Percentiles rank a stretch among this genome's conserved stretches.
These are phyloP conservation scores for Saturnispora dispora DNA, from an alignment of 805 yeast species.

Conservation along the genomic window DNA sequence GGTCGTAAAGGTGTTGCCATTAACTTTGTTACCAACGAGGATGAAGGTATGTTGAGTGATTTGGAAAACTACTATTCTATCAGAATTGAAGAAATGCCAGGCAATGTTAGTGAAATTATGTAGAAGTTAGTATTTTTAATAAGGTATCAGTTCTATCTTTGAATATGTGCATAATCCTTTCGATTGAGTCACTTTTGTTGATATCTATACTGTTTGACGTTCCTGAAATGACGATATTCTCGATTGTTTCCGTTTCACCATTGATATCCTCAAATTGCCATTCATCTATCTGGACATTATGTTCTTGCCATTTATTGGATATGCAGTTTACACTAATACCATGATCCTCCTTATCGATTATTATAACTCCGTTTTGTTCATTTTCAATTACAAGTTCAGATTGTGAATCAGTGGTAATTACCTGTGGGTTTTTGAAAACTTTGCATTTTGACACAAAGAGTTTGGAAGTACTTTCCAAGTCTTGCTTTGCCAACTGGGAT, in stretches of 20 bases:
- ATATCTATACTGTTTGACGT: background rate
- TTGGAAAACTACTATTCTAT: conserved; percentile 66
- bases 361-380: conserved; percentile 3
- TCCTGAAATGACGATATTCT: conserved; percentile 5
- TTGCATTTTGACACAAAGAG: background rate
- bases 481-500: background rate
- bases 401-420: background rate
- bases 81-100: conserved; percentile 72
- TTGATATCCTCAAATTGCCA: conserved; percentile 12
- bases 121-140: conserved; percentile 5
- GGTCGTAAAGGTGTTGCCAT: conserved; percentile 98
- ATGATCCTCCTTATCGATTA: background rate
- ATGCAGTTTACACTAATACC: conserved; percentile 6
- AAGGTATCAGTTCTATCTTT: conserved; percentile 6
- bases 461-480: background rate
- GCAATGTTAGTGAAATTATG: conserved; percentile 38
- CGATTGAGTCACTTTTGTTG: background rate
- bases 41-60: conserved; percentile 64
- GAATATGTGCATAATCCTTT: background rate
- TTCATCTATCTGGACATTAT: background rate
- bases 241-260: background rate
- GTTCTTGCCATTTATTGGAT: conserved; percentile 12
- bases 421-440: background rate
- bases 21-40: conserved; percentile 81
- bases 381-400: conserved; percentile 1